Base-by-base conservation (phyloP, 2,329 filamentous ascomycete species). In the Orbilia quercus region DNA sequence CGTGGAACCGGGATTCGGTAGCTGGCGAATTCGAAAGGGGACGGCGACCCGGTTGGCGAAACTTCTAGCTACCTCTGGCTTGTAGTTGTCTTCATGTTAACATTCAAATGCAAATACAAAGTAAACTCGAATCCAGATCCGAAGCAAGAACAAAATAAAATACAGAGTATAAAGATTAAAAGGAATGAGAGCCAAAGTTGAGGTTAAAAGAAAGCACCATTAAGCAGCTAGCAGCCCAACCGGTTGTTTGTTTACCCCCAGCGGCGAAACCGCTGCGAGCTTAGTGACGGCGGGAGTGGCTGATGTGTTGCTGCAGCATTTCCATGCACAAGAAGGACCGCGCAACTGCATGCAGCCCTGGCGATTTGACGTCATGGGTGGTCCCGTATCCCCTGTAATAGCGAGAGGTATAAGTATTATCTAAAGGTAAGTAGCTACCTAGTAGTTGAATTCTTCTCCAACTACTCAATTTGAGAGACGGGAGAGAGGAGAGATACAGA, bases 331-430 rank as follows among this genome's bases (percentile, higher is more conserved):
- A 7, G 31, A 12, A 12, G 11, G n/a, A 16, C 36, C 36, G 36
- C 36, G 36, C 36, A 40, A n/a, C 36, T 40, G 36, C 36, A 40
- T 40, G 36, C 42, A 22, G 20, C 18, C 18, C 16, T 45, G 20
- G 16, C n/a, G 42, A 45, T 45, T 18, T 45, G 42, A 45, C 42
- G 42, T 45, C 42, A 45, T 45, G n/a, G 20, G 14, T 22, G 11
- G 42, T 45, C 42, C 16, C 28, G 28, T 31, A 9, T 31, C 28
- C 4, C 9, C 28, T 9, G 4, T 9, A 9, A 31, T 31, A 31
- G 28, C 28, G 28, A 31, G 9, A 5, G 9, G 28, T 31, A 9
- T 9, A n/a, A n/a, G n/a, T n/a, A n/a, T n/a, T n/a, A n/a, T n/a
- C n/a, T n/a, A n/a, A n/a, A n/a, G n/a, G n/a, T n/a, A n/a, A n/a